Base-by-base conservation (phyloP, 345 rosid genomes). In the Citrus reticulata region DNA sequence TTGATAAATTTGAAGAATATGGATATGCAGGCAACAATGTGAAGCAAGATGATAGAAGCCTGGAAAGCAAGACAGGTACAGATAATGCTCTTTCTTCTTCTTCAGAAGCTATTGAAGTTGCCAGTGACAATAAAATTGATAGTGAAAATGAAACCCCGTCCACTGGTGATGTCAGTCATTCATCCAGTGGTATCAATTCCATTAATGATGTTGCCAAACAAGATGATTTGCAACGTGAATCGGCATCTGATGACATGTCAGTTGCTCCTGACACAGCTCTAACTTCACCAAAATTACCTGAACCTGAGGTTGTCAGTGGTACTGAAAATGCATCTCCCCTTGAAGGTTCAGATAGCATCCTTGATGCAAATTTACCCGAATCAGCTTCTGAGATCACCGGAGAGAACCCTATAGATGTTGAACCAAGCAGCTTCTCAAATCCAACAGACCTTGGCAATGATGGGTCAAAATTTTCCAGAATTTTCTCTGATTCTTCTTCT, bases 31-130 rank as follows among this genome's bases (percentile, higher is more conserved):
- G 78, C 51, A 79, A 54, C 10, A 70, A 22, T 79, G 78, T 62
- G 25, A 74, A 80, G 78, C 73, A 62, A 30, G 87, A 81, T 11
- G 81, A 77, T 83, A 72, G 60, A 74, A 76, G 76, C 77, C 17
- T 80, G 67, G 90, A 80, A 51, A 74, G 68, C 20, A 78, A 80
- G 84, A 77, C 58, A 72, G 90, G 74, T 88, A 40, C 58, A 82
- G 78, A 27, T 42, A 77, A 54, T 39, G 84, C 77, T 78, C 63
- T 72, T 83, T 69, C 82, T 63, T 72, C 86, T 35, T 74, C 86
- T 79, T 58, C 81, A 10, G 85, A 80, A 87, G 81, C 58, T 81
- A 68, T 84, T 78, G 90, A 85, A 60, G 81, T 77, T 55, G 59
- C 81, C 9, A 71, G 74, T 46, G 88, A 86, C 77, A 70, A 79